Conservation (phyloP, 371 early-diverging fungal genomes). For the Haplosporangium sp. region DNA sequence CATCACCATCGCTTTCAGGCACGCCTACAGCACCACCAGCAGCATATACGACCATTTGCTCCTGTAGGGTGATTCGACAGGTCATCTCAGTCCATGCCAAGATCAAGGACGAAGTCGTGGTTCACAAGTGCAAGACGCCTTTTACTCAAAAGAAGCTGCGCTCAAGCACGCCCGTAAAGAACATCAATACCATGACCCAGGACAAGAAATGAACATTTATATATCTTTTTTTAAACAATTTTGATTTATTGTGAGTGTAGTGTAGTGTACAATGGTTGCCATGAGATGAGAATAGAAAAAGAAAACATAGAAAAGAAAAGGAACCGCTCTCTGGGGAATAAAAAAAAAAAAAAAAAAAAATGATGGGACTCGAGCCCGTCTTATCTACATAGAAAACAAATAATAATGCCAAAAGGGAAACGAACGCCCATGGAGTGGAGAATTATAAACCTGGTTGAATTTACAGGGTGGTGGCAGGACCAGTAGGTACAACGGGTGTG, state of each 20-base stretch:
- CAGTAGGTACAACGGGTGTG: slow-evolving; percentile 28
- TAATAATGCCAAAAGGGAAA: not conserved
- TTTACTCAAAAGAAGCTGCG: slow-evolving; percentile 33
- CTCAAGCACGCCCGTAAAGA: no score
- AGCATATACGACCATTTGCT: slow-evolving; percentile 43
- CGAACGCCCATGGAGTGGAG: not conserved
- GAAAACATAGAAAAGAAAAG: not conserved
- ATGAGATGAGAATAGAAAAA: not conserved
- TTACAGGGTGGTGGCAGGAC: slow-evolving; percentile 44
- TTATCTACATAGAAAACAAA: no score
- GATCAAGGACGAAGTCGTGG: slow-evolving; percentile 44
- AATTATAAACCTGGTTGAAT: no score
- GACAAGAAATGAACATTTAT: no score
- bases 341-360: not conserved
- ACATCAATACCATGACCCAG: no score
- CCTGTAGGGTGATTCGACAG: slow-evolving; percentile 41
- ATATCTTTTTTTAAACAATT: no score
- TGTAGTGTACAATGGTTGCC: slow-evolving; percentile 5
- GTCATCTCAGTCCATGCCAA: slow-evolving; percentile 31
- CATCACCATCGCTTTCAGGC: not conserved
- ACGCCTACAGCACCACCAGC: no score
- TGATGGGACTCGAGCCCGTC: no score
- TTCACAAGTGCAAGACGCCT: slow-evolving; percentile 51
- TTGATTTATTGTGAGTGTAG: not conserved
- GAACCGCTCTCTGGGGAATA: slow-evolving; percentile 1